Evolutionary conservation across 768 basidiomycete genomes (phyloP), one percentile per base, ranked within the genome.

Genomic region (Favolaschia claudopus): DNA sequence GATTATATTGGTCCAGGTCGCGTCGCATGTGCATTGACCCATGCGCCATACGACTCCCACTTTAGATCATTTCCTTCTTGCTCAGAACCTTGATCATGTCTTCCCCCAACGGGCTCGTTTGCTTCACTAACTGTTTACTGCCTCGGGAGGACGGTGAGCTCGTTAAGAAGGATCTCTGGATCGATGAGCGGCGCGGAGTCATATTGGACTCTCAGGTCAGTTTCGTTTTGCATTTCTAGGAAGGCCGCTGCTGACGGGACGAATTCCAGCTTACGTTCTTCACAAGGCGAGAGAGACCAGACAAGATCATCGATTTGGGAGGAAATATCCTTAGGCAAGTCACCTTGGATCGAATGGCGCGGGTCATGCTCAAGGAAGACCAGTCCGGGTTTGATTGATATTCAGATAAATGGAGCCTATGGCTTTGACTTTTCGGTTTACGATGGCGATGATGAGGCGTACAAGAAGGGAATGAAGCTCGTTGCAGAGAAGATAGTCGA

Each of bases 401-500:
- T 90, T 17, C 95, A 96, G 68, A 88, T 96, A 60, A 96, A 96
- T 63, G 95, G 95, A 32, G 94, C 88, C 5, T 95, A 92, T 70
- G 87, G 89, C 28, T 91, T 93, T 68, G 92, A 94, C 72, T 94
- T 95, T 67, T 93, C 92, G 13, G 84, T 93, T 17, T 92, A 89
- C 65, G 87, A 91, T 32, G 85, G 83, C 25, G 81, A 89, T 67
- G 89, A 91, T 49, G 79, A 86, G 33, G 77, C 75, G 7, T 96
- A 96, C 73, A 76, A 79, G 24, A 66, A 81, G 22, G 92, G 92
- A 19, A 76, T 96, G 72, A 82, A 84, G 68, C 76, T 78, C 58
- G 85, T 95, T 31, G 89, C 92, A 7, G 85, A 86, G 73, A 83
- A 85, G 63, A 91, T 96, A 40, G 82, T 88, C 19, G 91, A 94